Evolutionary conservation across 1,284 basidiomycete species (phyloP), one percentile per base, ranked within the genome.

Genomic region (Veloboletus limbatus): DNA sequence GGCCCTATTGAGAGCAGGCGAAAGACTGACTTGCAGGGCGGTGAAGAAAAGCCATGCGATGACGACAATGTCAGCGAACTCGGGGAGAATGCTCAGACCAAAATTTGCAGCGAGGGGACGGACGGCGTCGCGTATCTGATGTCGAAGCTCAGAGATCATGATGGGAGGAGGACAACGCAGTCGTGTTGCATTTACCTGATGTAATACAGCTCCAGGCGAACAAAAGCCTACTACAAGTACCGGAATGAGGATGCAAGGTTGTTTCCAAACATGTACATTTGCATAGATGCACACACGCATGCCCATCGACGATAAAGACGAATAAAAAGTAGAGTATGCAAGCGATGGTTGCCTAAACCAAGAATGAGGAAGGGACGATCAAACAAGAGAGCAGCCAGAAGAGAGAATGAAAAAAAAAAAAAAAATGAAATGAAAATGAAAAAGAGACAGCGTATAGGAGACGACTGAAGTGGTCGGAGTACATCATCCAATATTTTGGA

Each of bases 1-100:
- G 8, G 62, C 59, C 10, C 57, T 61, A 54, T 74, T 76, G 31
- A 76, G 56, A 40, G 64, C 56, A 2, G 82, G 82, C 6, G 77
- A 75, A 22, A 81, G 41, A 40, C 76, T 68, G 44, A 72, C 60
- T 49, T 84, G 80, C 36, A 80, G 56, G 33, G 68, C 53, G 13
- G 73, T 69, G 53, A 81, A 82, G 45, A 65, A 66, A 34, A 75
- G 49, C 50, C 75, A 71, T 46, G 83, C 70, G 55, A 77, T 74
- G 41, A 89, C 75, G 46, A 95, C 79, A 21, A 88, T 71, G 56
- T 85, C 78, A 40, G 82, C 70, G 51, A 85, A 79, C 54, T 81
- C 80, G 1, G 77, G 72, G 58, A 92, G 70, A 20, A 61, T 53
- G 7, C 45, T 49, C 22, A 76, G 57, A 21, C 57, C 54, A 30